Conservation (phyloP, 257 asterid genomes). For the Fraxinus cuspidata region DNA sequence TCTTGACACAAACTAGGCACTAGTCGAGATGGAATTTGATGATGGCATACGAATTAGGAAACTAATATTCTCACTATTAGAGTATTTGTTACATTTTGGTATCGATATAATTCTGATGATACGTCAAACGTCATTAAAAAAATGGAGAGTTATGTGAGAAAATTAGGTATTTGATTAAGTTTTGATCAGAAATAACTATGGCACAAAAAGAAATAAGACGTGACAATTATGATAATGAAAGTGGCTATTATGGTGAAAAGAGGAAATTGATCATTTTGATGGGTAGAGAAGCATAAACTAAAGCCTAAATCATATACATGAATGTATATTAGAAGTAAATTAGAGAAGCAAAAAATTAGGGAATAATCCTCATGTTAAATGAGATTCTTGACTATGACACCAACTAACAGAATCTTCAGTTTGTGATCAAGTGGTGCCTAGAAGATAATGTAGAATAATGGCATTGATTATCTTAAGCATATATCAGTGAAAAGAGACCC, state of each 20-base stretch:
- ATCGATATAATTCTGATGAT: not conserved
- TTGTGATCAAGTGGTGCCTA: constrained; percentile 30
- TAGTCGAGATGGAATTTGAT: constrained; percentile 20
- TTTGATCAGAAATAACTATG: not conserved
- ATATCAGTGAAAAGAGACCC: constrained; percentile 22
- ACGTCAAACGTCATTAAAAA: not conserved
- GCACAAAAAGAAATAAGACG: not conserved
- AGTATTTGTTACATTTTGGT: not conserved
- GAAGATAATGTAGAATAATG: constrained; percentile 52
- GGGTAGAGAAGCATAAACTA: constrained; percentile 29
- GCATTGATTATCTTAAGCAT: constrained; percentile 18
- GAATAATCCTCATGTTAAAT: constrained; percentile 33
- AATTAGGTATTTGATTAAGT: not conserved
- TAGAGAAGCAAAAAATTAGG: not conserved
- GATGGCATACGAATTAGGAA: constrained; percentile 15
- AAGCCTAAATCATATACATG: not conserved
- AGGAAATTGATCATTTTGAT: not conserved
- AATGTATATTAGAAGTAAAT: constrained; percentile 10
- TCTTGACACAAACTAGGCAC: constrained; percentile 1
- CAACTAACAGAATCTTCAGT: constrained; percentile 34
- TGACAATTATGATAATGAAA: not conserved
- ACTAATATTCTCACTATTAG: not conserved
- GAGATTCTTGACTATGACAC: constrained; percentile 23
- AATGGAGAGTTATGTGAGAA: not conserved
- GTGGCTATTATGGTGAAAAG: not conserved